These are phyloP conservation scores for Mycocentrospora acerina DNA, from an alignment of 2,329 filamentous ascomycete species.

Conservation along the genomic window DNA sequence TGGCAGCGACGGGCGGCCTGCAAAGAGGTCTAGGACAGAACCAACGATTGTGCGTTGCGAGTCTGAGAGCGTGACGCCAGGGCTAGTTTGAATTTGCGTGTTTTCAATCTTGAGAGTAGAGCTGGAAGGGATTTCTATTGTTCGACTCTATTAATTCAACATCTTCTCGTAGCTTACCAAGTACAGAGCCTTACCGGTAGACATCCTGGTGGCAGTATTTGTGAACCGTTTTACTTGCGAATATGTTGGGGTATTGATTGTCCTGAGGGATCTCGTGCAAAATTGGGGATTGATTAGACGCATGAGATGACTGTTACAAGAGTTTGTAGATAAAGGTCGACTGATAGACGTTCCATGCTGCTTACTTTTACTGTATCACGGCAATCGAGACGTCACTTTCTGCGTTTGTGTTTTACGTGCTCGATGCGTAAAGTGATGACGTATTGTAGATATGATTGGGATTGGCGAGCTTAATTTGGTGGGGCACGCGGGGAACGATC, in stretches of 20 bases:
- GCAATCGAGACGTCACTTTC: no score
- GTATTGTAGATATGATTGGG: no score
- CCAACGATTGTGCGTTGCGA: constrained; percentile 59
- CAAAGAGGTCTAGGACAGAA: constrained; percentile 63
- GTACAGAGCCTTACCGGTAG: constrained; percentile 18
- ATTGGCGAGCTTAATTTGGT: no score
- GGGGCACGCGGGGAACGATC: no score
- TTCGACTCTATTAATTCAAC: no score
- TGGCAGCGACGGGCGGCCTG: constrained; percentile 58
- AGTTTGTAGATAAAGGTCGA: no score
- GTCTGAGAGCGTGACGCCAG: constrained; percentile 53
- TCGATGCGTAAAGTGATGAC: no score
- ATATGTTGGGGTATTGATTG: constrained; percentile 18
- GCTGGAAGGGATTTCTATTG: not conserved
- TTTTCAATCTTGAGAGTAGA: constrained; percentile 52
- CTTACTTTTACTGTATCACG: no score
- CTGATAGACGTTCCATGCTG: no score
- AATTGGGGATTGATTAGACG: constrained; percentile 18
- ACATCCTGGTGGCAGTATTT: constrained; percentile 31
- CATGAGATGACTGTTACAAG: constrained; percentile 10
- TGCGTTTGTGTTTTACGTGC: no score
- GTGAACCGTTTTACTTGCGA: constrained; percentile 14
- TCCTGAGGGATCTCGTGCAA: constrained; percentile 15
- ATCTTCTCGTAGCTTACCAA: not conserved
- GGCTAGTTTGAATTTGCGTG: constrained; percentile 54